Base-by-base conservation (phyloP, 257 asterid species). In the Solanum chaucha region DNA sequence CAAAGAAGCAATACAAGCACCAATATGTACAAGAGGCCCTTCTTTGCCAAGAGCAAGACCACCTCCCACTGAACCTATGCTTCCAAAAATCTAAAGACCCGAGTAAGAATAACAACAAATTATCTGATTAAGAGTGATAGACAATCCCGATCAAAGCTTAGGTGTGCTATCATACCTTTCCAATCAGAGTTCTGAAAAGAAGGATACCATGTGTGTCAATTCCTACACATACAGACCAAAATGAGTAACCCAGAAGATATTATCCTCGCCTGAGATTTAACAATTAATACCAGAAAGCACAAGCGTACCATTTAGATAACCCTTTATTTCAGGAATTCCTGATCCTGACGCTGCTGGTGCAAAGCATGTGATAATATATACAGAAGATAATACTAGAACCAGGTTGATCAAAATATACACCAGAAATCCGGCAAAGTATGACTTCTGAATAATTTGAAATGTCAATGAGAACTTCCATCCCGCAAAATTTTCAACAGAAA, bases 331-430 rank as follows among this genome's bases (percentile, higher is more conserved):
- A 85, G 99, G 99, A 87, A 97, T 97, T 88, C 99, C 99, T 41
- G 99, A 97, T 86, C 99, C 99, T 13, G 99, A 96, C 32, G 99
- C 99, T 86, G 95, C 99, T 91, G 99, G 99, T 85, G 99, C 97
- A 88, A 95, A 97, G 19, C 90, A 90, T 51, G 99, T 97, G 82
- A 97, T 77, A 78, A 97, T 97, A 91, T 88, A 96, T 75, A 93
- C 99, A 84, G 99, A 97, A 88, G 99, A 97, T 86, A 95, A 89
- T 82, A 97, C 99, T 83, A 97, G 89, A 74, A 93, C 98, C 97
- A 97, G 90, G 93, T 97, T 97, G 94, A 96, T 93, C 86, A 92
- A 90, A 68, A 88, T 91, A 89, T 97, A 96, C 87, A 97, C 94
- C 90, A 96, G 84, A 92, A 92, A 97, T 82, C 99, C 99, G 13